These are phyloP conservation scores for Chenopodium berlandieri DNA, from an alignment of 148 eudicot species.

Conservation along the genomic window DNA sequence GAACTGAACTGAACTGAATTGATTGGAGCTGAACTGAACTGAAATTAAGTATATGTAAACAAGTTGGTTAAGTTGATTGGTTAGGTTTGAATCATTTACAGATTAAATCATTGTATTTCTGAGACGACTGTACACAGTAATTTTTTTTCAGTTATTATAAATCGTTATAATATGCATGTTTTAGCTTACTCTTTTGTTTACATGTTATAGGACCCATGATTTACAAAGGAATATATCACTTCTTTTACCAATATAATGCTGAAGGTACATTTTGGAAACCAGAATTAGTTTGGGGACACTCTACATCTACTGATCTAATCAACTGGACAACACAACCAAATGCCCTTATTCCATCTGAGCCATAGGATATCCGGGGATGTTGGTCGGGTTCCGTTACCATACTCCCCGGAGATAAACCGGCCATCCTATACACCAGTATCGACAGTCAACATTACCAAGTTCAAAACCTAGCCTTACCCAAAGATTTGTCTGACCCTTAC, in stretches of 20 bases:
- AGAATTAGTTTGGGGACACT: constrained; percentile 55
- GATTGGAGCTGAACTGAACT: too few species aligned
- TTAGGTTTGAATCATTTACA: too few species aligned
- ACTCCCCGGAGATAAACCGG: constrained; percentile 40
- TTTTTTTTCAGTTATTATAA: too few species aligned
- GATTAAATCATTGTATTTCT: too few species aligned
- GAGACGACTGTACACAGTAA: too few species aligned
- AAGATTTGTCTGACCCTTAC: constrained; percentile 44
- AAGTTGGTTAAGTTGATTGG: too few species aligned
- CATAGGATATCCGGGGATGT: constrained; percentile 44
- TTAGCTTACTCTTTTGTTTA: too few species aligned
- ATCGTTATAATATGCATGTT: too few species aligned
- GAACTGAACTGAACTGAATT: too few species aligned
- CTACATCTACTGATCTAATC: constrained; percentile 52
- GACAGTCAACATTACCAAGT: constrained; percentile 23
- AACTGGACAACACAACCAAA: constrained; percentile 48
- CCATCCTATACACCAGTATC: constrained; percentile 43
- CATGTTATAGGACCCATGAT: constrained; percentile 47
- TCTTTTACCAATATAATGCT: constrained; percentile 57
- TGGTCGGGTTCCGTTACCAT: constrained; percentile 60
- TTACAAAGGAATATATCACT: constrained; percentile 50
- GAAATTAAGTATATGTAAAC: too few species aligned
- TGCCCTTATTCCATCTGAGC: constrained; percentile 40
- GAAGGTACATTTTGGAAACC: constrained; percentile 34
- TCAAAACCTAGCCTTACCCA: constrained; percentile 54